Evolutionary conservation across 2,329 filamentous ascomycete species (phyloP).

Genomic region (Teratosphaeria pseudoeucalypti): DNA sequence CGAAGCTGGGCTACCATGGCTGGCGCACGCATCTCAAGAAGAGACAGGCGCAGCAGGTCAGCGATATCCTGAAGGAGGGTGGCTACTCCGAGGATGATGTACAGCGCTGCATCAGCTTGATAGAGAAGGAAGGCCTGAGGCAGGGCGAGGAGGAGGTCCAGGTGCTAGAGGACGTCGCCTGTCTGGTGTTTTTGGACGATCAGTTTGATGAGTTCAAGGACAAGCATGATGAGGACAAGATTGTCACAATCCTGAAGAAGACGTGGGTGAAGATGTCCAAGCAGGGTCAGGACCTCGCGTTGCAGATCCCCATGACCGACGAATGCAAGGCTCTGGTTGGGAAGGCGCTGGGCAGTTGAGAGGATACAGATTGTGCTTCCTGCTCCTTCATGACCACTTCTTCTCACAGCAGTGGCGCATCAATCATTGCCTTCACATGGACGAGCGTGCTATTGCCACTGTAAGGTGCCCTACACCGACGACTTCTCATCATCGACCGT

Average conservation of each 20-base stretch:
- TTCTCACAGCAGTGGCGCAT: not conserved
- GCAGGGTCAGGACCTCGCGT: slow-evolving; percentile 51
- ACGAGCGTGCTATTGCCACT: not conserved
- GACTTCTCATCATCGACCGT: not conserved
- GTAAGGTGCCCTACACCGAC: not conserved
- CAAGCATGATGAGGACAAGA: slow-evolving; percentile 66
- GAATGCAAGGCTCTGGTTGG: slow-evolving; percentile 43
- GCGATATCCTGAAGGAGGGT: slow-evolving; percentile 41
- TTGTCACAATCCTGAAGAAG: slow-evolving; percentile 59
- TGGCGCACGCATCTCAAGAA: slow-evolving; percentile 70
- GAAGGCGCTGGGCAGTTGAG: not conserved
- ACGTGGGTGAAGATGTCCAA: slow-evolving; percentile 68
- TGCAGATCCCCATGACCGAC: slow-evolving; percentile 55
- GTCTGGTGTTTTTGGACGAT: slow-evolving; percentile 77
- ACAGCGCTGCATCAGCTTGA: slow-evolving; percentile 55
- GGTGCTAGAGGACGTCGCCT: slow-evolving; percentile 74
- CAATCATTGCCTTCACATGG: not conserved
- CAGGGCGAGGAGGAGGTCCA: slow-evolving; percentile 56
- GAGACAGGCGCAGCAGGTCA: slow-evolving; percentile 54
- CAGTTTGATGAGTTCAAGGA: slow-evolving; percentile 73
- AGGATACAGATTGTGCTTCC: no score
- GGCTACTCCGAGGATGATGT: slow-evolving; percentile 46
- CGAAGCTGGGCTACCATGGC: slow-evolving; percentile 63
- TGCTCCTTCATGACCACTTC: not conserved
- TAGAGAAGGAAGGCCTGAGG: slow-evolving; percentile 66